phyloP scores from a whole-genome alignment of 1,139 yeast genomes.

The Arxiozyma slooffiae region DNA sequence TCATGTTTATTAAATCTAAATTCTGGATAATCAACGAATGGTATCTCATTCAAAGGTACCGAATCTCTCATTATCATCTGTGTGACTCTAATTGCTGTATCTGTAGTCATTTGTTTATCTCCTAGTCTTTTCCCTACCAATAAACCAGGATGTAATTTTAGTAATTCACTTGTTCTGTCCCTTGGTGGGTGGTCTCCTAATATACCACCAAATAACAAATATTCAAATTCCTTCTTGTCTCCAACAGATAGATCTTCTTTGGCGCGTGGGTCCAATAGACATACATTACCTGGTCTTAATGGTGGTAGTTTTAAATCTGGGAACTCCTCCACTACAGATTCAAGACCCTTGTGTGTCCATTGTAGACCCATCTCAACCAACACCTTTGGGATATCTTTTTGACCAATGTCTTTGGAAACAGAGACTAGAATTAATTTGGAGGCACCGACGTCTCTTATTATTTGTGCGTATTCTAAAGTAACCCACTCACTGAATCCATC shows the following conservation, averaged over 20 bases:
- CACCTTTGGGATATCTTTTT: constrained; percentile 52
- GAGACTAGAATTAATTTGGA: constrained; percentile 72
- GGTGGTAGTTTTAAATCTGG: constrained; percentile 17
- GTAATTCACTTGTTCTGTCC: constrained; percentile 84
- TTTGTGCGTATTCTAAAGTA: constrained; percentile 71
- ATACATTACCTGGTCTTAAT: constrained; percentile 43
- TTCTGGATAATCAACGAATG: constrained; percentile 88
- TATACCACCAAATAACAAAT: constrained; percentile 92
- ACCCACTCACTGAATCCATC: constrained; percentile 97
- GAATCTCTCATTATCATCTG: constrained; percentile 58
- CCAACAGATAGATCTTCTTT: constrained; percentile 58
- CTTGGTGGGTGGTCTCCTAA: constrained; percentile 95
- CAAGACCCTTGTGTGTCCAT: constrained; percentile 74
- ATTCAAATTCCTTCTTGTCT: constrained; percentile 60
- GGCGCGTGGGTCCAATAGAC: constrained; percentile 86
- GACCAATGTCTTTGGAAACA: constrained; percentile 54
- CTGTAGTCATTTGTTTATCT: constrained; percentile 89
- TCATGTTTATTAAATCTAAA: constrained; percentile 79
- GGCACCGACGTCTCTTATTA: constrained; percentile 70
- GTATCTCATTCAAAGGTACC: constrained; percentile 54
- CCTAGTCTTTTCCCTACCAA: constrained; percentile 82
- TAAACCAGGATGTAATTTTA: constrained; percentile 53
- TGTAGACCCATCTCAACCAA: constrained; percentile 57
- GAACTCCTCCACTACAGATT: constrained; percentile 33
- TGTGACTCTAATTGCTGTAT: constrained; percentile 89